Evolutionary conservation across 768 basidiomycete species (phyloP), one percentile per base, ranked within the genome.

Genomic region (Floccularia luteovirens): DNA sequence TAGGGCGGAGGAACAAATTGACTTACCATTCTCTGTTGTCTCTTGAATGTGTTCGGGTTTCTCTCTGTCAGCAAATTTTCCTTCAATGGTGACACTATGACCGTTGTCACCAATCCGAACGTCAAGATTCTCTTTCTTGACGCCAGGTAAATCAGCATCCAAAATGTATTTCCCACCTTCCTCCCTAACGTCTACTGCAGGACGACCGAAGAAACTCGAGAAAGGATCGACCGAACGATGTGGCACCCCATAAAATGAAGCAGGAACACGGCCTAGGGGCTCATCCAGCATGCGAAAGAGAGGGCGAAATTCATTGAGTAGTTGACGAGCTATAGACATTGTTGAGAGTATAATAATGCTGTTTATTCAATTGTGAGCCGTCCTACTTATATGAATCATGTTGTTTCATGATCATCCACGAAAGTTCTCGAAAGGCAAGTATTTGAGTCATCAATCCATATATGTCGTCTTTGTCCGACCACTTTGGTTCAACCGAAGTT

Each of bases 271-370:
- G 10, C 8, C 8, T 3, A 87, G 53, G 5, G 84, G 85, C 48
- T 86, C 82, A 23, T 88, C 84, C 31, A 89, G 65, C 67, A 85
- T 65, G 38, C 80, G 81, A 62, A 88, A 82, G 40, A 89, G 56
- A 23, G 85, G 85, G 38, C 81, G 75, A 50, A 85, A 69, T 57
- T 89, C 86, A 48, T 74, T 74, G 45, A 86, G 48, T 43, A 84
- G 62, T 40, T 74, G 69, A 48, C 82, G 81, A 46, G 72, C 59
- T 47, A 85, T 64, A 41, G 82, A 84, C 82, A 85, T 85, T 36
- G 38, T 56, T 39, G 24, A 43, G 39, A 25, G 44, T 25, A 14
- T n/a, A n/a, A n/a, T n/a, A n/a, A n/a, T n/a, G n/a, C n/a, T n/a
- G n/a, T n/a, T n/a, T n/a, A n/a, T n/a, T n/a, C n/a, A n/a, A n/a